Percentiles rank a stretch among this genome's conserved stretches.
These are phyloP conservation scores for Cutaneotrichosporon sp. DNA, from an alignment of 1,284 basidiomycete species.

Conservation along the genomic window DNA sequence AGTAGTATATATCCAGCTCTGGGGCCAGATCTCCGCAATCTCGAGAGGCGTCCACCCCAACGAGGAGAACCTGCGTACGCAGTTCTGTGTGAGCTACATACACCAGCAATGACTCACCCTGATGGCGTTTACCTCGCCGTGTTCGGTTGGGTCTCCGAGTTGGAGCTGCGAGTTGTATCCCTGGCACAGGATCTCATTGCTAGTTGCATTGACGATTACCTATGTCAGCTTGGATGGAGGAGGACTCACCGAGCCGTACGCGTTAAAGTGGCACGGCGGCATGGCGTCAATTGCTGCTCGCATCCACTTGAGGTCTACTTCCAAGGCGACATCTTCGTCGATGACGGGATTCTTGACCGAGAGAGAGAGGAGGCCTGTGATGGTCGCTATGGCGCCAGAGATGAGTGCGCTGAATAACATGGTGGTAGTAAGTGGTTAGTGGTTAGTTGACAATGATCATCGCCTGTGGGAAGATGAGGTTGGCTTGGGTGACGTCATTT, in stretches of 20 bases:
- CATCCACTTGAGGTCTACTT: slow-evolving; percentile 19
- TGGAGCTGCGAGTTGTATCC: slow-evolving; percentile 12
- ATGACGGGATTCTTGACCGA: not conserved
- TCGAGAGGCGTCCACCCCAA: slow-evolving; percentile 6
- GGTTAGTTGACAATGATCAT: too few species aligned
- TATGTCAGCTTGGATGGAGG: not conserved
- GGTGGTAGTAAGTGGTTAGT: too few species aligned
- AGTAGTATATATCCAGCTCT: slow-evolving; percentile 15
- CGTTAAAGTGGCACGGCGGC: slow-evolving; percentile 17
- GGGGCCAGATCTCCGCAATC: slow-evolving; percentile 12
- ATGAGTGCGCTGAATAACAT: too few species aligned
- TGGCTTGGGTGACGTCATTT: too few species aligned
- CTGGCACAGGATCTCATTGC: slow-evolving; percentile 7
- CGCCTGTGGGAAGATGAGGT: too few species aligned
- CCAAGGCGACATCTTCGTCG: not conserved
- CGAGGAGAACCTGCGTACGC: slow-evolving; percentile 9
- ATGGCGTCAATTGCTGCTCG: slow-evolving; percentile 21
- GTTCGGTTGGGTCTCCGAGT: slow-evolving; percentile 13
- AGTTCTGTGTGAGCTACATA: not conserved
- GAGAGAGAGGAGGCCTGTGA: not conserved
- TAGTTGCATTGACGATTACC: slow-evolving; percentile 11
- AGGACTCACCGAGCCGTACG: slow-evolving; percentile 9
- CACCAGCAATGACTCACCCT: not conserved
- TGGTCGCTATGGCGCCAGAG: too few species aligned
- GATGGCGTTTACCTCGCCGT: slow-evolving; percentile 10